Percentiles rank a stretch among this genome's conserved stretches.
Evolutionary conservation across 345 rosid genomes (phyloP).

Genomic region (Heritiera littoralis): DNA sequence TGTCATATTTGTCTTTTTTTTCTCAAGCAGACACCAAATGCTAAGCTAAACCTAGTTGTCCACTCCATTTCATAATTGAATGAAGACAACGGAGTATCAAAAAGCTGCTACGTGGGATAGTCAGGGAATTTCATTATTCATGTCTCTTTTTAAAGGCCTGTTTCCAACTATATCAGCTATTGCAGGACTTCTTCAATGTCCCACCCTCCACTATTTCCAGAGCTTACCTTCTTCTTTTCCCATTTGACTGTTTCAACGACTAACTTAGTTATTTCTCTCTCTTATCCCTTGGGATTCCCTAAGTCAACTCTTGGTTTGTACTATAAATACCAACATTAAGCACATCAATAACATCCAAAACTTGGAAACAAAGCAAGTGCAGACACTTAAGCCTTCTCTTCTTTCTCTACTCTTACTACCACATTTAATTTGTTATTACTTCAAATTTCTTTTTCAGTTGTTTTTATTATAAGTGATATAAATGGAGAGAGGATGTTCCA

Average conservation of each 20-base stretch:
- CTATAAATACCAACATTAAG: constrained; percentile 43
- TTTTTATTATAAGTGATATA: not conserved
- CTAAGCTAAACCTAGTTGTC: not conserved
- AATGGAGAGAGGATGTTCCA: constrained; percentile 62
- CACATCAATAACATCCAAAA: constrained; percentile 8
- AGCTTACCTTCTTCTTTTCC: constrained; percentile 6
- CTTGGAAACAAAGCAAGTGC: constrained; percentile 11
- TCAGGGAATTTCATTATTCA: not conserved
- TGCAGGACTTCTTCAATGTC: constrained; percentile 21
- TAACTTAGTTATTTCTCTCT: not conserved
- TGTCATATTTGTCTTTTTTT: not conserved
- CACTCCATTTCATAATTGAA: constrained; percentile 1
- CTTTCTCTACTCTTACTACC: not conserved
- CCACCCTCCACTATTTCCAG: constrained; percentile 31
- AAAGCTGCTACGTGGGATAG: not conserved
- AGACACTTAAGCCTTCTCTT: constrained; percentile 14
- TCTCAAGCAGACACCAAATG: not conserved
- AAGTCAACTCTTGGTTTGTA: constrained; percentile 36
- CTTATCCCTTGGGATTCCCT: constrained; percentile 27
- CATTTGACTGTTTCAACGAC: constrained; percentile 31
- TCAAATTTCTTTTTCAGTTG: not conserved
- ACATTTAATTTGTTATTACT: not conserved
- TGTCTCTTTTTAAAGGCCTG: constrained; percentile 23
- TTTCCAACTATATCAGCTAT: not conserved
- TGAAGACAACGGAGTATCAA: not conserved